Base-by-base conservation (phyloP, 371 early-diverging fungal genomes). In the Mortierella sp. region DNA sequence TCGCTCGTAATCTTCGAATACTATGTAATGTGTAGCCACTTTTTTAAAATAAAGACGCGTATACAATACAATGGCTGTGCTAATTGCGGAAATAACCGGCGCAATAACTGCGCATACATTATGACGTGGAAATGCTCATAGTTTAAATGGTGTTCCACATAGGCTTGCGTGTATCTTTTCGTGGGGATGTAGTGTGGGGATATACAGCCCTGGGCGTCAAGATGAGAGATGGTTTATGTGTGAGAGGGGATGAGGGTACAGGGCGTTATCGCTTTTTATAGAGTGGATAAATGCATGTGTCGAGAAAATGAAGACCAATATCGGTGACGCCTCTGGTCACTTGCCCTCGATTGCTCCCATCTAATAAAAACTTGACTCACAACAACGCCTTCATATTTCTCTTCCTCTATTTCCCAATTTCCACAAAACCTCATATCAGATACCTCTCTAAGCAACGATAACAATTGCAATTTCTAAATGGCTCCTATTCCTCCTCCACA, bases 401-500 rank as follows among this genome's bases (percentile, higher is more conserved):
- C 19, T 22, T n/a, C 1, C 22, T 52, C 22, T 28, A 28, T 15
- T 22, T 28, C 28, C 4, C 8, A 28, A 10, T 55, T 55, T 55
- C 55, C 32, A 28, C 55, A 55, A 9, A 24, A 1, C 9, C 28
- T 28, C 16, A 15, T 45, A 16, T 11, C 45, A 45, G 45, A 16
- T 16, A 16, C 45, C 45, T 6, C 6, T 52, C 19, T 22, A 52
- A 52, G 8, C 22, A 52, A 52, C 52, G 6, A 10, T 13, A 9
- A 28, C 16, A 16, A 28, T 47, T 5, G 13, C 13, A 47, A 47
- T 47, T 55, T 28, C 10, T 13, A 55, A 32, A 55, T 55, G 55
- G 22, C 55, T 55, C 55, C 28, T 28, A 32, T 55, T 19, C 55
- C 55, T 28, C 55, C 55, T 22, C 28, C 55, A 11, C 79, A 79